Percentiles rank a stretch among this genome's conserved stretches.
These are phyloP conservation scores for Tricholoma matsutake DNA, from an alignment of 768 basidiomycete genomes.

Conservation along the genomic window DNA sequence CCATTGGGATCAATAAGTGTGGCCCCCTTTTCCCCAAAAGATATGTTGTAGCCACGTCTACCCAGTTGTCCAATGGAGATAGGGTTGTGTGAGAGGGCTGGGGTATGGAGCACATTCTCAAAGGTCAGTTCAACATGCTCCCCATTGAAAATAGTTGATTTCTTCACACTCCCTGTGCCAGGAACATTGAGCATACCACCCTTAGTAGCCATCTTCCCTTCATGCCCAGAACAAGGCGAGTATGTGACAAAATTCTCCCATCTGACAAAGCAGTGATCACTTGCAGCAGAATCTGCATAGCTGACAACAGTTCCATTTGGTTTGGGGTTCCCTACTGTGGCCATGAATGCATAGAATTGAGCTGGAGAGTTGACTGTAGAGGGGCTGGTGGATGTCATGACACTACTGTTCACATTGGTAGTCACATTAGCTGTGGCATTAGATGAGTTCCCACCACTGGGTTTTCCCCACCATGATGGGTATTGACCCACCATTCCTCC, in stretches of 20 bases:
- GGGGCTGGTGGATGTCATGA: neutral
- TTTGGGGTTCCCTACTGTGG: too few species aligned
- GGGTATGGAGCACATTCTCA: constrained; percentile 1
- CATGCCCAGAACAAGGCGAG: neutral
- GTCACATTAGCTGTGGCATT: neutral
- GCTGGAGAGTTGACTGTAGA: neutral
- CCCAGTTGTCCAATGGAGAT: constrained; percentile 14
- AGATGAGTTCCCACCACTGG: neutral
- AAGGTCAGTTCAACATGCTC: neutral
- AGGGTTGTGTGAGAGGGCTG: constrained; percentile 17
- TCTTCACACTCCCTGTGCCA: neutral
- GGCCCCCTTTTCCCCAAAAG: constrained; percentile 6
- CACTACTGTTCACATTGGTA: neutral
- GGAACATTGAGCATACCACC: neutral
- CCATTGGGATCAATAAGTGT: neutral
- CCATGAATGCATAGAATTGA: neutral
- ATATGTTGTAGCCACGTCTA: neutral
- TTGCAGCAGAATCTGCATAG: constrained; percentile 2
- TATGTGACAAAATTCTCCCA: neutral
- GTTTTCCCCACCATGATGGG: constrained; percentile 10
- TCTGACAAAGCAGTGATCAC: constrained; percentile 5
- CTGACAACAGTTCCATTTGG: neutral
- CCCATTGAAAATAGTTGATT: neutral
- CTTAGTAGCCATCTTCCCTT: neutral
- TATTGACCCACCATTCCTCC: constrained; percentile 19